Evolutionary conservation across 2,329 filamentous ascomycete species (phyloP).

Genomic region (Ascochyta rabiei): DNA sequence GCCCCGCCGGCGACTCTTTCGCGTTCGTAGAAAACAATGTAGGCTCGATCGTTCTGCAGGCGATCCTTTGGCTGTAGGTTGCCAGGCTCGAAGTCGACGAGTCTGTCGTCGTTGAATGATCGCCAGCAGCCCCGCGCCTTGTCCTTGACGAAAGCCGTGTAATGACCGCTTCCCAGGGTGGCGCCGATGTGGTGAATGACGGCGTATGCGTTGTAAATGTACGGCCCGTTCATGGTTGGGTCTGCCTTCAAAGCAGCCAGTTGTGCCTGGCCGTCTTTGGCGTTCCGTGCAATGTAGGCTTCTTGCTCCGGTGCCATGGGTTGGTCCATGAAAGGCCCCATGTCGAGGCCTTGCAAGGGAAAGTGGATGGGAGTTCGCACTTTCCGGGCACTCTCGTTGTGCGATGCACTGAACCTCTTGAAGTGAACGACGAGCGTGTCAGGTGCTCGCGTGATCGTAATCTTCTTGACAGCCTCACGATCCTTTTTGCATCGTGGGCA

Average conservation of each 20-base stretch:
- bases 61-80: slow-evolving; percentile 56
- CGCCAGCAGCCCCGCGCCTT: slow-evolving; percentile 62
- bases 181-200: slow-evolving; percentile 78
- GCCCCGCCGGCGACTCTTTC: slow-evolving; percentile 43
- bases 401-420: slow-evolving; percentile 69
- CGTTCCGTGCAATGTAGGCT: slow-evolving; percentile 43
- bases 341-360: slow-evolving; percentile 72
- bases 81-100: slow-evolving; percentile 63
- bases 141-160: slow-evolving; percentile 67
- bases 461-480: slow-evolving; percentile 70
- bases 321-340: slow-evolving; percentile 65
- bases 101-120: slow-evolving; percentile 62
- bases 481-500: slow-evolving; percentile 77
- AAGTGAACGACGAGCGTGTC: slow-evolving; percentile 79
- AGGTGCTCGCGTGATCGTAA: slow-evolving; percentile 78
- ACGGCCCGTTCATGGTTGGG: slow-evolving; percentile 60
- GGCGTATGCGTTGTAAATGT: slow-evolving; percentile 83
- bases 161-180: slow-evolving; percentile 76
- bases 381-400: slow-evolving; percentile 66
- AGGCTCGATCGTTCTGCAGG: slow-evolving; percentile 67
- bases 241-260: slow-evolving; percentile 47
- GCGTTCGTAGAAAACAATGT: slow-evolving; percentile 68
- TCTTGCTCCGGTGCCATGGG: slow-evolving; percentile 48
- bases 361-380: slow-evolving; percentile 75
- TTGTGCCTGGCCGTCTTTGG: slow-evolving; percentile 34